A percentile compares a stretch with the other conserved stretches of the same genome.
These are phyloP conservation scores for Pseudognaphalium luteoalbum DNA, from an alignment of 129 eudicot genomes.

Conservation along the genomic window DNA sequence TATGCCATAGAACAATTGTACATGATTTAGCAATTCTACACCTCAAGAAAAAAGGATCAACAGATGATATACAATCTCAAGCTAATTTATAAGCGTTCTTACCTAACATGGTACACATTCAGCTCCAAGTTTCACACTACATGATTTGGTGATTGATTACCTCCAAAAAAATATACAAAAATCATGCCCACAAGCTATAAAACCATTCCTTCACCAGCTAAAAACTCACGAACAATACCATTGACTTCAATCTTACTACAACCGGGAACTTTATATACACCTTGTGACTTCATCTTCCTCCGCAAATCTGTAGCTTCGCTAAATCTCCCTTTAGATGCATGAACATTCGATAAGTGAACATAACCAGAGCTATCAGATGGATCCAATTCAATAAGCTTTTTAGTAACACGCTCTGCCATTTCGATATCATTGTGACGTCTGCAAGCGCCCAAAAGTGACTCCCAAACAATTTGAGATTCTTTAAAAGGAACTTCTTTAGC, in stretches of 20 bases:
- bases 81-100: not conserved
- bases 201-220: conserved; percentile 48
- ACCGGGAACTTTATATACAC: conserved; percentile 46
- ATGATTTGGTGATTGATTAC: not conserved
- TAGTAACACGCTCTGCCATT: conserved; percentile 44
- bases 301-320: conserved; percentile 33
- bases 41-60: not conserved
- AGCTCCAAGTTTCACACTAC: not conserved
- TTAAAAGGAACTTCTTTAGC: conserved; percentile 30
- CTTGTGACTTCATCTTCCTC: conserved; percentile 43
- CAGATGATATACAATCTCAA: not conserved
- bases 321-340: conserved; percentile 40
- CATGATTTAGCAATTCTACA: not conserved
- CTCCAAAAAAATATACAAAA: conserved; percentile 8
- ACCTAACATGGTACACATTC: not conserved
- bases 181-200: conserved; percentile 15
- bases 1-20: not conserved
- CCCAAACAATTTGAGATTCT: conserved; percentile 42
- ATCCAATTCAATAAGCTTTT: conserved; percentile 44
- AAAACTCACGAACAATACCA: conserved; percentile 49
- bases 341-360: conserved; percentile 46
- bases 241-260: conserved; percentile 51
- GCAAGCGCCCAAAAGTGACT: conserved; percentile 53
- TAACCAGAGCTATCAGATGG: conserved; percentile 44
- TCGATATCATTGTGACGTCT: conserved; percentile 34